Evolutionary conservation across 1,284 basidiomycete species (phyloP).

Genomic region (Tilletia indica): DNA sequence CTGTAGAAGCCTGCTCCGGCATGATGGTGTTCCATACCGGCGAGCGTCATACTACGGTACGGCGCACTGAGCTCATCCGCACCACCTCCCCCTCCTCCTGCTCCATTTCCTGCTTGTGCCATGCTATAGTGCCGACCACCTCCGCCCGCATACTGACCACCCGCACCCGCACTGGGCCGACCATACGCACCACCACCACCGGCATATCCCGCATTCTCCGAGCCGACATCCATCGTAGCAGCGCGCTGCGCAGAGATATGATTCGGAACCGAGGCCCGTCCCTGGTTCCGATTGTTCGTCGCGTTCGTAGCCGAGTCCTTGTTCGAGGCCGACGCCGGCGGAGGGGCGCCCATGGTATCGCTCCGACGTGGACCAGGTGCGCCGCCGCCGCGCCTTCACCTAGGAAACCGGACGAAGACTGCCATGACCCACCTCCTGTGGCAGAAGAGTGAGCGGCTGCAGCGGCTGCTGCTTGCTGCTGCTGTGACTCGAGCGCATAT

Average conservation of each 20-base stretch:
- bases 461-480: neutral
- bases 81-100: neutral
- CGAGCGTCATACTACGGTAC: constrained; percentile 1
- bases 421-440: no score
- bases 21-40: constrained; percentile 3
- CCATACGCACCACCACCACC: no score
- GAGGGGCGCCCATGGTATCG: neutral
- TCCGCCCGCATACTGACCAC: no score
- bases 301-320: no score
- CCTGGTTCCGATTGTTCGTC: no score
- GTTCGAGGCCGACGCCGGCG: neutral
- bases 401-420: no score
- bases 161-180: no score
- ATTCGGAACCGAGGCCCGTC: no score
- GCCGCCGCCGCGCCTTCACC: neutral
- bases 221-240: neutral
- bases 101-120: no score
- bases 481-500: constrained; percentile 17
- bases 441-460: no score
- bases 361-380: neutral
- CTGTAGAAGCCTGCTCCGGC: neutral
- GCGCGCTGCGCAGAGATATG: neutral
- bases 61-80: constrained; percentile 4
- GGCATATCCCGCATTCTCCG: neutral
- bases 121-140: no score